Percentiles rank a stretch among this genome's conserved stretches.
Evolutionary conservation across 345 rosid genomes (phyloP).

Genomic region (Theobroma cacao): DNA sequence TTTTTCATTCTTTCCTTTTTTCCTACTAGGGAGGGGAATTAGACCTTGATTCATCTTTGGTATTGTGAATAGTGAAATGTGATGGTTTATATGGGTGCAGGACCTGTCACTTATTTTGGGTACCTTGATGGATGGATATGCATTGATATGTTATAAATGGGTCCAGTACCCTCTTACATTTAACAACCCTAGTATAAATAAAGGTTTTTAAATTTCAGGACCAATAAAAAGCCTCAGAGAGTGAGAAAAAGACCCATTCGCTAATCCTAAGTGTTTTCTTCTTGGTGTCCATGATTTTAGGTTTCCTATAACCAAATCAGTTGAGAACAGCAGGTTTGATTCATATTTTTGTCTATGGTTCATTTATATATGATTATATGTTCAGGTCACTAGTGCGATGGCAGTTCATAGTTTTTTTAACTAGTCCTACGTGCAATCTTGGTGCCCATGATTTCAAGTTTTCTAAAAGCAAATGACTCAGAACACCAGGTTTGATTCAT

Average conservation of each 20-base stretch:
- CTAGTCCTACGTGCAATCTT: not conserved
- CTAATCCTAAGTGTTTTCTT: not conserved
- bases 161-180: not conserved
- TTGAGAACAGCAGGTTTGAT: not conserved
- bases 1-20: not conserved
- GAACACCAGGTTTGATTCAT: not conserved
- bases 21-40: not conserved
- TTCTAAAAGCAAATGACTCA: not conserved
- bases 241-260: not conserved
- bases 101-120: not conserved
- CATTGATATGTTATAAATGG: not conserved
- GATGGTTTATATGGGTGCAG: not conserved
- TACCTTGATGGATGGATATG: not conserved
- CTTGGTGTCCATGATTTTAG: not conserved
- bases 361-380: not conserved
- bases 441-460: not conserved
- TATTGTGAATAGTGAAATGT: not conserved
- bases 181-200: not conserved
- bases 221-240: not conserved
- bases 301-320: not conserved
- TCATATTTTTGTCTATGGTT: not conserved
- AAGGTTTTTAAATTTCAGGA: not conserved
- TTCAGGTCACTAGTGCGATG: not conserved
- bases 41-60: not conserved
- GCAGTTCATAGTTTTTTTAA: not conserved